Conservation (phyloP, 2,329 filamentous ascomycete genomes). For the Penicillium sp. region DNA sequence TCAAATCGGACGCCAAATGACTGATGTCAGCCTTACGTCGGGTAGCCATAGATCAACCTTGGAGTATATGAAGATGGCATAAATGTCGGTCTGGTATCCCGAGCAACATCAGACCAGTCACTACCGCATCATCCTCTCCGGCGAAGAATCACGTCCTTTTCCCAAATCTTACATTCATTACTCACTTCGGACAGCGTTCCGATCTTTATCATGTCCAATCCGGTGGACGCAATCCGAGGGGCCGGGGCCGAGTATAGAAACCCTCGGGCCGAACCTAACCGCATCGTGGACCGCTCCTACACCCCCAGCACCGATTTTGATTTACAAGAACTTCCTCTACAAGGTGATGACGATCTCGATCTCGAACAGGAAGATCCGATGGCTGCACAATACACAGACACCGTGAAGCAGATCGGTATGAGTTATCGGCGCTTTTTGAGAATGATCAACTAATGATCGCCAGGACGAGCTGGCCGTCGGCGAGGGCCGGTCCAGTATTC, state of each 20-base stretch:
- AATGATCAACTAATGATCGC: background rate
- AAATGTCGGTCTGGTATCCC: constrained; percentile 5
- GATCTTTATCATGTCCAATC: background rate
- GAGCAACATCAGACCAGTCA: constrained; percentile 1
- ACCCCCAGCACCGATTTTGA: constrained; percentile 4
- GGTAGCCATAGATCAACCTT: background rate
- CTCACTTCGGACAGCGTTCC: background rate
- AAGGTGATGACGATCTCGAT: constrained; percentile 15
- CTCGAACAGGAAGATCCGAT: constrained; percentile 27
- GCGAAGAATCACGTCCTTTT: background rate
- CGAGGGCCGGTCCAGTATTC: constrained; percentile 19
- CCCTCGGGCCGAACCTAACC: background rate
- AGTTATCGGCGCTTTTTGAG: background rate
- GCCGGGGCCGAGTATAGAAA: constrained; percentile 18
- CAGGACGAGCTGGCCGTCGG: constrained; percentile 22
- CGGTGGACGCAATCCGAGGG: constrained; percentile 15
- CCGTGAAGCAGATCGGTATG: constrained; percentile 31
- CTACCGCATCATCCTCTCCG: background rate
- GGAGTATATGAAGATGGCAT: background rate
- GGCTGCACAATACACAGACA: constrained; percentile 29
- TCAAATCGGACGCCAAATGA: background rate
- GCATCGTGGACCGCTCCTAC: background rate
- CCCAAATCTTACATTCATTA: background rate
- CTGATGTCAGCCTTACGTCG: constrained; percentile 16
- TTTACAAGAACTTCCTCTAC: background rate